phyloP scores from a whole-genome alignment of 1,284 basidiomycete genomes.

The Ganoderma lingzhi region DNA sequence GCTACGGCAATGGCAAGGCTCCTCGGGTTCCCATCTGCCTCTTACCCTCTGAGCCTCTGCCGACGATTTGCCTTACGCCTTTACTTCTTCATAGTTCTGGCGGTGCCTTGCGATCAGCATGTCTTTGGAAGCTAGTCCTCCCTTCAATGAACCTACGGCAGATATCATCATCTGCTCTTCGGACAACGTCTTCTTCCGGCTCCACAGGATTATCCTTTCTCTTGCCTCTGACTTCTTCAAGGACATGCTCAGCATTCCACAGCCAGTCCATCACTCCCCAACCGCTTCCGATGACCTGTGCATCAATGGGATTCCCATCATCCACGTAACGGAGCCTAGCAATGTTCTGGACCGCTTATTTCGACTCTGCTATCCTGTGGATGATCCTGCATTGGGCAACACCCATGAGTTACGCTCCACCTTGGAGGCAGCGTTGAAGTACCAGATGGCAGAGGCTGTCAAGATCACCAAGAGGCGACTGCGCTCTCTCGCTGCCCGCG shows the following conservation, averaged over 20 bases:
- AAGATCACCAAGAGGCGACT: slow-evolving; percentile 29
- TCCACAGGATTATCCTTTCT: slow-evolving; percentile 46
- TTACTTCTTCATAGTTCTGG: no score
- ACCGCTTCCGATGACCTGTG: neutral
- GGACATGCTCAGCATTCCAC: slow-evolving; percentile 47
- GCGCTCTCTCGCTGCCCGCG: slow-evolving; percentile 35
- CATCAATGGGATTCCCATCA: slow-evolving; percentile 30
- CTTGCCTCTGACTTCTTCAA: slow-evolving; percentile 52
- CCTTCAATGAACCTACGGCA: slow-evolving; percentile 23
- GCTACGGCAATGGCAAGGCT: no score
- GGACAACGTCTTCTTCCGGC: slow-evolving; percentile 45
- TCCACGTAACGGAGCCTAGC: slow-evolving; percentile 28
- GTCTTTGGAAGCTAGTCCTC: slow-evolving; percentile 3
- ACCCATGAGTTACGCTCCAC: slow-evolving; percentile 36
- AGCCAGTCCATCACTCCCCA: slow-evolving; percentile 6
- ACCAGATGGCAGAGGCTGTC: slow-evolving; percentile 43
- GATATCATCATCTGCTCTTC: slow-evolving; percentile 44
- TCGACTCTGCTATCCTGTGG: slow-evolving; percentile 38
- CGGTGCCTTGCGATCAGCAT: neutral
- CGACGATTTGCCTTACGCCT: no score
- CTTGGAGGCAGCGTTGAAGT: slow-evolving; percentile 46
- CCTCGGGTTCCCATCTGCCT: no score
- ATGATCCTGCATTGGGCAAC: slow-evolving; percentile 21
- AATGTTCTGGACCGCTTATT: slow-evolving; percentile 34
- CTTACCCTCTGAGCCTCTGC: no score